Evolutionary conservation across 1,139 yeast genomes (phyloP), one percentile per base, ranked within the genome.

Genomic region (Pichia sp.): DNA sequence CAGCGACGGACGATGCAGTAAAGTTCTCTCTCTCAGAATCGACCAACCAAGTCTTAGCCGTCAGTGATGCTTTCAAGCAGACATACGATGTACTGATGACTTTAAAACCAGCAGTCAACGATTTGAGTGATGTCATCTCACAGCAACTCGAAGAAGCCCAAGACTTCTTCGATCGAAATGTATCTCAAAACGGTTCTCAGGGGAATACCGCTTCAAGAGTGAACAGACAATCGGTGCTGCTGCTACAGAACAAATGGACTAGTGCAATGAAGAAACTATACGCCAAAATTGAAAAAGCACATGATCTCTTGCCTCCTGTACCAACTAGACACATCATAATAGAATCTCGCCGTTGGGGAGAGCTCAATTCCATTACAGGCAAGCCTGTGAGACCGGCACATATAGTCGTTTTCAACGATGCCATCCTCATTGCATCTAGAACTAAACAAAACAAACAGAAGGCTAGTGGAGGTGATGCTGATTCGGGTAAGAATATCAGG

Each of bases 261-360:
- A 69, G 66, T 35, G 88, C 85, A 51, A 65, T 88, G 51, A 75
- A 72, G 38, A 72, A 77, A 7, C 61, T 88, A 31, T 87, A 81
- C 58, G 77, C 78, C 48, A 85, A 82, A 44, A 94, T 88, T 10
- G 96, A 88, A 47, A 94, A 96, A 6, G 88, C 95, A 1, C 88
- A 86, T 45, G 85, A 84, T 53, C 76, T 72, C 46, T 66, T 88
- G 33, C 84, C 87, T 19, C 75, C 86, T 2, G 60, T 73, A 6
- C 85, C 93, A 0, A 94, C 93, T 3, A 69, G 96, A 37, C 96
- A 87, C 55, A 74, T 88, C 3, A 30, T 39, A 6, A 23, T 39
- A 13, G 45, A 42, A 23, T 45, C 48, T 11, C 38, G 36, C 17
- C 72, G 91, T 35, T 88, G 96, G 96, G 74, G 72, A 43, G 96